Percentiles rank a stretch among this genome's conserved stretches.
Evolutionary conservation across 306 rosid genomes (phyloP).

Genomic region (Vigna reflexopilosa): DNA sequence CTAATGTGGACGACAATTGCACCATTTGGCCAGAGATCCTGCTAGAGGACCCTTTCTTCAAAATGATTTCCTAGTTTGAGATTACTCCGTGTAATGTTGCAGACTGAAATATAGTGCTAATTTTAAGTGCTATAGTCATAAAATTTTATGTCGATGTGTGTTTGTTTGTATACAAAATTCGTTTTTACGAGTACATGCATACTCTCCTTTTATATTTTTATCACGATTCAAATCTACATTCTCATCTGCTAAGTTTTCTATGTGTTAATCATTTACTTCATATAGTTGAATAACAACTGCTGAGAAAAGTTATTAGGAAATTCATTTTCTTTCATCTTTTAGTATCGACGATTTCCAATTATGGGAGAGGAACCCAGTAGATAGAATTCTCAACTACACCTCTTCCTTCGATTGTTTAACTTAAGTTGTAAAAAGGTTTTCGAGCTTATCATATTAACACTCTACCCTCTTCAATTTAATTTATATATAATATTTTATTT

Average conservation of each 20-base stretch:
- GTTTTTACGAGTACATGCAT: background rate
- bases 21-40: conserved; percentile 69
- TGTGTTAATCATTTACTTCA: background rate
- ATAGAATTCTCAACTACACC: conserved; percentile 41
- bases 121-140: background rate
- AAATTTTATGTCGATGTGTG: background rate
- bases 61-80: conserved; percentile 48
- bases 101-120: background rate
- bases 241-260: background rate
- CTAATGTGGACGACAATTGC: conserved; percentile 53
- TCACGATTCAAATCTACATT: background rate
- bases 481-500: background rate
- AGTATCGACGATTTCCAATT: conserved; percentile 25
- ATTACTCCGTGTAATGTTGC: conserved; percentile 16
- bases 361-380: conserved; percentile 44
- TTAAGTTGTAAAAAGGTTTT: background rate
- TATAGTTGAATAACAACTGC: background rate
- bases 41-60: conserved; percentile 68
- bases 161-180: conserved; percentile 24
- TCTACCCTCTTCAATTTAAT: background rate
- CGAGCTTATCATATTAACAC: background rate
- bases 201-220: background rate
- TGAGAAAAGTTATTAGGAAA: background rate
- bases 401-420: conserved; percentile 16
- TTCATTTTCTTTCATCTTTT: no score